Evolutionary conservation across 2,329 filamentous ascomycete species (phyloP).

Genomic region (Diaporthe citri): DNA sequence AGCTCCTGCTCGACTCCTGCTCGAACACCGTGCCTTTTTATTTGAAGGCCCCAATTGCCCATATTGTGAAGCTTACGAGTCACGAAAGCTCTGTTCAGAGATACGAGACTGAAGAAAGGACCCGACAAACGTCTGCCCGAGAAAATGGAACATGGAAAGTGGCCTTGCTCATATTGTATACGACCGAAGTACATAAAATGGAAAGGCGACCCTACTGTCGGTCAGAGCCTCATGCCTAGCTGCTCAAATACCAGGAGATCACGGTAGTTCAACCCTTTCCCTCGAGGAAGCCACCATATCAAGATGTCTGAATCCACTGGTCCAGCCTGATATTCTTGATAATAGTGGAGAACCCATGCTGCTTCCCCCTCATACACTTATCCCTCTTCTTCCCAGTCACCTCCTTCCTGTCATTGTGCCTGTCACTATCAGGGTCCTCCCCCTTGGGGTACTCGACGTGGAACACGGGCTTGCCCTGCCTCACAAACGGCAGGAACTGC

Average conservation of each 20-base stretch:
- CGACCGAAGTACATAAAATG: too few relatives aligned
- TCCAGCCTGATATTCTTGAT: conserved; percentile 40
- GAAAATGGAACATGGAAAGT: too few relatives aligned
- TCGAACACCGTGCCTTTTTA: not conserved
- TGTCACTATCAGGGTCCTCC: conserved; percentile 37
- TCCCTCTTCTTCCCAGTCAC: conserved; percentile 50
- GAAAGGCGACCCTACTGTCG: too few relatives aligned
- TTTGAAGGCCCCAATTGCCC: not conserved
- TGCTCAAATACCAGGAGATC: not conserved
- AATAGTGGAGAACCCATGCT: conserved; percentile 38
- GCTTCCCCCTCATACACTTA: conserved; percentile 42
- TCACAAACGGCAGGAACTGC: conserved; percentile 61
- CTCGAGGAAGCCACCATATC: not conserved
- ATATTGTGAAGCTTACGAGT: not conserved
- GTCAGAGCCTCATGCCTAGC: too few relatives aligned
- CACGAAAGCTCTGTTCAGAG: not conserved
- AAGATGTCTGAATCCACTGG: conserved; percentile 38
- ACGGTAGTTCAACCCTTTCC: too few relatives aligned
- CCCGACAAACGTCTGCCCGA: too few relatives aligned
- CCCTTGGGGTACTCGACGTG: conserved; percentile 71
- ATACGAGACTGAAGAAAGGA: too few relatives aligned
- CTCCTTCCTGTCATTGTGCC: conserved; percentile 51
- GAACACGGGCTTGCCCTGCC: conserved; percentile 68
- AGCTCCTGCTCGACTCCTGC: too few relatives aligned
- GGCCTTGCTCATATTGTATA: not conserved